Evolutionary conservation across 352 stramenopile species (phyloP).

Genomic region (Thraustotheca clavata): DNA sequence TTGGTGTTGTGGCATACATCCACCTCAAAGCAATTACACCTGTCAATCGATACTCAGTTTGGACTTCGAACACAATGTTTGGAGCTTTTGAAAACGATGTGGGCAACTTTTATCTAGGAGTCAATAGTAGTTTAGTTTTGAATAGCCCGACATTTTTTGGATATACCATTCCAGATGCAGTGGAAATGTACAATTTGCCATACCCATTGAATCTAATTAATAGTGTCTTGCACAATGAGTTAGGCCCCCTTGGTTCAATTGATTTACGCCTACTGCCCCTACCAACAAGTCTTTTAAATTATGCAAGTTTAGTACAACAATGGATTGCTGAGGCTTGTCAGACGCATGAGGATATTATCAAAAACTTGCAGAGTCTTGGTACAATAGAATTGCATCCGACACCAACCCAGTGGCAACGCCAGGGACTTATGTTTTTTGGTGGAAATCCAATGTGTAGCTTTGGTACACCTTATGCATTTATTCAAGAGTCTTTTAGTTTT

Average conservation of each 20-base stretch:
- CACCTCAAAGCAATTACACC: constrained; percentile 12
- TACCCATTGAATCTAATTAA: constrained; percentile 1
- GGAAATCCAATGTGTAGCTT: neutral
- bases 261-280: neutral
- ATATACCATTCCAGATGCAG: neutral
- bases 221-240: neutral
- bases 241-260: constrained; percentile 1
- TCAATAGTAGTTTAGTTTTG: neutral
- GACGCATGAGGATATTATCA: neutral
- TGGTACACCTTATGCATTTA: neutral
- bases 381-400: neutral
- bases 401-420: neutral
- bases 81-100: constrained; percentile 9
- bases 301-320: neutral
- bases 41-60: neutral
- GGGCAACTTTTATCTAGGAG: neutral
- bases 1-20: neutral
- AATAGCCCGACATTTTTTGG: neutral
- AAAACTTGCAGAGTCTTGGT: neutral
- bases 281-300: neutral
- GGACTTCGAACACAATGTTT: constrained; percentile 3
- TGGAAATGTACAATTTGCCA: constrained; percentile 2
- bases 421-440: neutral
- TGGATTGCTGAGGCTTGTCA: neutral
- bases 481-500: constrained; percentile 14